A percentile compares a stretch with the other conserved stretches of the same genome.
Evolutionary conservation across 768 basidiomycete species (phyloP).

Genomic region (Cyathus striatus): DNA sequence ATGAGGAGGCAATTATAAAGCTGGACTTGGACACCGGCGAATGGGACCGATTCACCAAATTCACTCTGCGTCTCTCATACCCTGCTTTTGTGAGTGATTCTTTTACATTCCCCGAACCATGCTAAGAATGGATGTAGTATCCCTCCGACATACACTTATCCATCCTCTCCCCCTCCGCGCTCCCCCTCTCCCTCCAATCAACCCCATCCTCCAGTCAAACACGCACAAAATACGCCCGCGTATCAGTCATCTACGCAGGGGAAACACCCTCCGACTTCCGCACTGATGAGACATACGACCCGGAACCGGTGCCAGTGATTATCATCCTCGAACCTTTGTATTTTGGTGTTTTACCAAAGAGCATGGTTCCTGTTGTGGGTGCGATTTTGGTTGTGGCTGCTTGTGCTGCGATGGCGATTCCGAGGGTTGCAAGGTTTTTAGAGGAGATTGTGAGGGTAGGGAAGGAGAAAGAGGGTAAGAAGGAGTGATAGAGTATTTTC

Average conservation of each 20-base stretch:
- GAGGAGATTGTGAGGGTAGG: too few relatives aligned
- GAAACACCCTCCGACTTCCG: conserved; percentile 35
- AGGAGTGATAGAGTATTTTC: too few relatives aligned
- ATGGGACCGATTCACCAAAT: conserved; percentile 38
- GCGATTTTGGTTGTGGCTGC: too few relatives aligned
- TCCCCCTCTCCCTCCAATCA: conserved; percentile 6
- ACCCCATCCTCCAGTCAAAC: conserved; percentile 13
- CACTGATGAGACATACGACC: background rate
- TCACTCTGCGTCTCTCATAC: conserved; percentile 52
- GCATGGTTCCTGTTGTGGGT: background rate
- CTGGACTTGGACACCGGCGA: conserved; percentile 35
- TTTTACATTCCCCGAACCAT: background rate
- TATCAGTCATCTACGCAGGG: conserved; percentile 49
- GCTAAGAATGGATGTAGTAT: conserved; percentile 10
- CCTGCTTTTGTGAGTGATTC: conserved; percentile 46
- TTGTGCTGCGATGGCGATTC: too few relatives aligned
- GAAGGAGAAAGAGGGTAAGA: too few relatives aligned
- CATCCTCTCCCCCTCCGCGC: conserved; percentile 24
- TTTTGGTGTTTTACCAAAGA: background rate
- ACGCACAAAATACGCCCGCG: conserved; percentile 50
- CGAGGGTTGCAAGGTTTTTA: too few relatives aligned
- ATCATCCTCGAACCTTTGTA: background rate
- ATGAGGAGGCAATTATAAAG: conserved; percentile 42
- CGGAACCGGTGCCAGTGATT: background rate
- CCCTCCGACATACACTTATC: conserved; percentile 21